Evolutionary conservation across 1,284 basidiomycete genomes (phyloP).

Genomic region (Sanghuangporus sanghuang): DNA sequence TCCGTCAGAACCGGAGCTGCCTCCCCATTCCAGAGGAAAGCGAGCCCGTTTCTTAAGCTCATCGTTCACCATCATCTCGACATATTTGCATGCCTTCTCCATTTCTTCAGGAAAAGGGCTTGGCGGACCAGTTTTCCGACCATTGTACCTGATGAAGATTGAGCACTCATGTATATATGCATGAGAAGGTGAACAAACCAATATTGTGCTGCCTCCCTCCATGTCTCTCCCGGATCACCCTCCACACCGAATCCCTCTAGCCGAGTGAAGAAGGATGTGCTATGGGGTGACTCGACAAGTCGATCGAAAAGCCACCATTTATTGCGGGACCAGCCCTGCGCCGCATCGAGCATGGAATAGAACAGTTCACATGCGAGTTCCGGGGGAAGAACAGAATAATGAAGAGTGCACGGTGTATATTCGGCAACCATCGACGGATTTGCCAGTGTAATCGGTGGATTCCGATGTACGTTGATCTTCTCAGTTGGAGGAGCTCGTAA

Average conservation of each 20-base stretch:
- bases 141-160: conserved; percentile 65
- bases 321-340: conserved; percentile 63
- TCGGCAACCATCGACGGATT: conserved; percentile 57
- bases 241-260: conserved; percentile 32
- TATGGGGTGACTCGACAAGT: conserved; percentile 77
- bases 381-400: conserved; percentile 60
- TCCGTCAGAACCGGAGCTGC: conserved; percentile 30
- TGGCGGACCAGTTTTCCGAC: conserved; percentile 53
- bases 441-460: conserved; percentile 51
- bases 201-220: conserved; percentile 62
- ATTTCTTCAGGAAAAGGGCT: conserved; percentile 63
- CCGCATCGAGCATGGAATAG: conserved; percentile 60
- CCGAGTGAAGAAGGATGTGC: conserved; percentile 73
- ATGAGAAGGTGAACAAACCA: conserved; percentile 40
- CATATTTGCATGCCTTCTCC: conserved; percentile 71
- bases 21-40: conserved; percentile 72
- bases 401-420: conserved; percentile 74
- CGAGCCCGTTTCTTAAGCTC: conserved; percentile 60
- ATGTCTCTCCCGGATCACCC: conserved; percentile 34
- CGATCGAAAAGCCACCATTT: conserved; percentile 84
- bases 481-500: conserved; percentile 46
- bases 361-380: conserved; percentile 69
- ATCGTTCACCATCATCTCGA: conserved; percentile 75
- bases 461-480: conserved; percentile 32
- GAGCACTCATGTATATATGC: not conserved